These are phyloP conservation scores for Plenodomus tracheiphilus DNA, from an alignment of 2,329 filamentous ascomycete genomes.

Conservation along the genomic window DNA sequence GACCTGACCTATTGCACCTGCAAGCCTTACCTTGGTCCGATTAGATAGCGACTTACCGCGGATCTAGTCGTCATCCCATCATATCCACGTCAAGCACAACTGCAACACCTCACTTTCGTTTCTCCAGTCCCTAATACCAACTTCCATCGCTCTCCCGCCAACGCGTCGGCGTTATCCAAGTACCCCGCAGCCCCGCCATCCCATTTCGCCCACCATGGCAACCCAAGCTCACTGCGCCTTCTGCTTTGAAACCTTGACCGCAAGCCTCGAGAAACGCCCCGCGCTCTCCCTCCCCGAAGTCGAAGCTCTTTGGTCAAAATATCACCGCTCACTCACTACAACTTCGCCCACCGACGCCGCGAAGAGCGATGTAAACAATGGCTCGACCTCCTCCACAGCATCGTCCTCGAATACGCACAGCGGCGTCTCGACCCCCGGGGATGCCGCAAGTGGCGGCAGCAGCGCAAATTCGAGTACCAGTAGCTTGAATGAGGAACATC, in stretches of 20 bases:
- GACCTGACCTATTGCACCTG: slow-evolving; percentile 7
- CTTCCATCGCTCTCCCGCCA: slow-evolving; percentile 1
- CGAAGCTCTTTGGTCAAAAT: slow-evolving; percentile 67
- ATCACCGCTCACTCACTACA: slow-evolving; percentile 43
- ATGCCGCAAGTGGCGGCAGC: slow-evolving; percentile 41
- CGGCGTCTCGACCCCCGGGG: slow-evolving; percentile 50
- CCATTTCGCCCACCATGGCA: slow-evolving; percentile 64
- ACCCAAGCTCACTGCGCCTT: slow-evolving; percentile 83
- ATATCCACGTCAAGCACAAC: not conserved
- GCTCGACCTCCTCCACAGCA: slow-evolving; percentile 44
- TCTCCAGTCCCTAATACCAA: not conserved
- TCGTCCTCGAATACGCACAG: slow-evolving; percentile 53
- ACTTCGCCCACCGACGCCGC: slow-evolving; percentile 36
- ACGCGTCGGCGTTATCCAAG: not conserved
- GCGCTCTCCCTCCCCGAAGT: slow-evolving; percentile 70
- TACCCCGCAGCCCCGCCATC: not conserved
- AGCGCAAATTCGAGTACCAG: slow-evolving; percentile 52
- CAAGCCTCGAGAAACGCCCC: slow-evolving; percentile 71
- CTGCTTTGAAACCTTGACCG: slow-evolving; percentile 86
- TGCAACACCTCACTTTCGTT: not conserved
- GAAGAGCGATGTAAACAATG: slow-evolving; percentile 50
- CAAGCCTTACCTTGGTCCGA: slow-evolving; percentile 9
- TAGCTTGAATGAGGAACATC: slow-evolving; percentile 51
- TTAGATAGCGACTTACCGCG: slow-evolving; percentile 12
- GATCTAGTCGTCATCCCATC: slow-evolving; percentile 7